Base-by-base conservation (phyloP, 345 rosid genomes). In the Schrenkiella parvula region DNA sequence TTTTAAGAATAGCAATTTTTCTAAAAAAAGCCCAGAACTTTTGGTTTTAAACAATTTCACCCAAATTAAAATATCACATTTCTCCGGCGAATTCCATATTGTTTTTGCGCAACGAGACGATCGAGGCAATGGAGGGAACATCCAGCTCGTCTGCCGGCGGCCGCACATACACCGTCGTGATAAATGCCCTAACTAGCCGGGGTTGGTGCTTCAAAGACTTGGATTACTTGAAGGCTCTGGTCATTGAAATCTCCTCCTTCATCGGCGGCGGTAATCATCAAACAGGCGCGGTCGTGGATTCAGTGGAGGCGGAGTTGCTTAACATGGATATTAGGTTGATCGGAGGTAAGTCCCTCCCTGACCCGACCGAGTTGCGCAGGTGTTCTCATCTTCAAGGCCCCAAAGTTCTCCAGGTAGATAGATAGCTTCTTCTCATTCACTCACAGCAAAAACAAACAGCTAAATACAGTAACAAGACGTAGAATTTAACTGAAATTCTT, bases 151-250 rank as follows among this genome's bases (percentile, higher is more conserved):
- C 81, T 21, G 71, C 47, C 75, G 71, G 6, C 44, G 60, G 22
- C 19, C 4, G 62, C 14, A 46, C 11, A 22, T n/a, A 43, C 61
- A 63, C 81, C 34, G 74, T 73, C 21, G 83, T 88, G 37, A 28
- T 84, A 15, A 81, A 85, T 75, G 73, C 85, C 80, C 87, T 93
- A 42, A 79, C 34, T 50, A 66, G 64, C 52, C 84, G 91, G 14
- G 98, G 98, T 25, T 93, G 98, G 98, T 86, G 73, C 38, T 63
- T 90, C 54, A 72, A 77, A 68, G 86, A 88, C 53, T 57, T 68
- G 22, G 68, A 66, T 52, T 84, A 85, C 71, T 57, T 87, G 26
- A 70, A 71, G 21, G 73, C 87, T 57, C 31, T 83, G 28, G 76
- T 79, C 59, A 21, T 53, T 4, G 67, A 76, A 29, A 57, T 84